Base-by-base conservation (phyloP, 2,329 filamentous ascomycete species). In the Thielaviopsis populi region DNA sequence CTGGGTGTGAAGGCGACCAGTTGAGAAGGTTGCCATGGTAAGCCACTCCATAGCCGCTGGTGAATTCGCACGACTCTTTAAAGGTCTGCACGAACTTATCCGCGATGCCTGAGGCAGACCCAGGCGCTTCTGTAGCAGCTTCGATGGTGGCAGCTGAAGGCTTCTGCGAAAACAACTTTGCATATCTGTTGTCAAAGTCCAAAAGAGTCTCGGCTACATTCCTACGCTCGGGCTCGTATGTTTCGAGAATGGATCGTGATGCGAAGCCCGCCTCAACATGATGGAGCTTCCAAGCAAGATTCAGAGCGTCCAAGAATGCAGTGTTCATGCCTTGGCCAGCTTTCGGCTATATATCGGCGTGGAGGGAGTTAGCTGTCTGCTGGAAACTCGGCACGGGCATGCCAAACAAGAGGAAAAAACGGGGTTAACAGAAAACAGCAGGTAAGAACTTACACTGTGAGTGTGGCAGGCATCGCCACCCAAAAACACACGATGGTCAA, bases 261-360 rank as follows among this genome's bases (percentile, higher is more conserved):
- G 90, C 89, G 68, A 95, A 89, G 13, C 90, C 90, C 30, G 81
- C 80, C 72, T 96, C 91, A 10, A 96, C 92, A 42, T 88, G 85
- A 72, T 96, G 91, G 61, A 96, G 88, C 77, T 97, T 97, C 91
- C 91, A 97, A 7, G 91, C 91, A 48, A 97, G 79, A 73, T 96
- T 97, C 66, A 90, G 83, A 0, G 90, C 90, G 69, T 92, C 87
- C 61, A 88, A 77, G 74, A 90, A 89, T 2, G 86, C 86, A 0
- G 87, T 87, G 70, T 90, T 90, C 87, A 90, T 90, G 37, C 87
- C 87, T 73, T 89, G 87, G 1, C 87, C 87, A 40, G 86, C 87
- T 76, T 89, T 89, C 43, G 86, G 86, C 81, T 84, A 69, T 80
- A 8, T 11, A 19, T 24, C 10, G 24, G 24, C 15, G 30, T 24